Conservation (phyloP, 2,329 filamentous ascomycete species). For the Aplosporella prunicola region DNA sequence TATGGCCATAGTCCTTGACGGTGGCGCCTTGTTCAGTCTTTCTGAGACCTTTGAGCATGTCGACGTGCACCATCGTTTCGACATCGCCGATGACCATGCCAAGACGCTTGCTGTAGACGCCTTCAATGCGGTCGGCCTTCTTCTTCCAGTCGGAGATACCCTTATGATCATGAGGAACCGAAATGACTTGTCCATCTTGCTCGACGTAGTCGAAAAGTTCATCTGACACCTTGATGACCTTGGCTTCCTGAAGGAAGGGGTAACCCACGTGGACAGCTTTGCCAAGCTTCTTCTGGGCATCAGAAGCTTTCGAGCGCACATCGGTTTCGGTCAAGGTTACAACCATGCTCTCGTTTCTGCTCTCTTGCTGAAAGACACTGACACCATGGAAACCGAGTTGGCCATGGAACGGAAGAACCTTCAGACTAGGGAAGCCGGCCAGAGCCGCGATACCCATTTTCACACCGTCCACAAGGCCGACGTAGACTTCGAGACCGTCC, state of each 20-base stretch:
- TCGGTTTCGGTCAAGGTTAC: constrained; percentile 73
- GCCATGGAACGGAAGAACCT: constrained; percentile 75
- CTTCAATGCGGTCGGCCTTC: constrained; percentile 76
- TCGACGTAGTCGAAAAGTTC: constrained; percentile 84
- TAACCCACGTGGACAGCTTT: constrained; percentile 86
- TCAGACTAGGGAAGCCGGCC: constrained; percentile 85
- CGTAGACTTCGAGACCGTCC: constrained; percentile 76
- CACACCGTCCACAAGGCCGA: constrained; percentile 75
- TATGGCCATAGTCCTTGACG: constrained; percentile 82
- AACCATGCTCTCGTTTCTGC: constrained; percentile 92
- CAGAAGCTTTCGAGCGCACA: constrained; percentile 56
- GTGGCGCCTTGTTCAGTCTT: constrained; percentile 88
- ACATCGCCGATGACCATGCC: constrained; percentile 80
- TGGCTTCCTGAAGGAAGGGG: constrained; percentile 89
- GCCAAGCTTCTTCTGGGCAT: constrained; percentile 71
- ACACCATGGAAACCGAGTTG: constrained; percentile 80
- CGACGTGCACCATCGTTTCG: constrained; percentile 82
- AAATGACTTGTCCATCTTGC: constrained; percentile 55
- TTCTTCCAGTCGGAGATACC: constrained; percentile 77
- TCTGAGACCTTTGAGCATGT: constrained; percentile 82
- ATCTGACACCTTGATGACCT: constrained; percentile 80
- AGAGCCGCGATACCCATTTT: constrained; percentile 75
- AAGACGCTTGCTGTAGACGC: constrained; percentile 79
- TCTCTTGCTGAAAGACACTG: constrained; percentile 91
- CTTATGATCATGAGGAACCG: constrained; percentile 60